phyloP scores from a whole-genome alignment of 129 eudicot genomes.

The Solidago caesia region DNA sequence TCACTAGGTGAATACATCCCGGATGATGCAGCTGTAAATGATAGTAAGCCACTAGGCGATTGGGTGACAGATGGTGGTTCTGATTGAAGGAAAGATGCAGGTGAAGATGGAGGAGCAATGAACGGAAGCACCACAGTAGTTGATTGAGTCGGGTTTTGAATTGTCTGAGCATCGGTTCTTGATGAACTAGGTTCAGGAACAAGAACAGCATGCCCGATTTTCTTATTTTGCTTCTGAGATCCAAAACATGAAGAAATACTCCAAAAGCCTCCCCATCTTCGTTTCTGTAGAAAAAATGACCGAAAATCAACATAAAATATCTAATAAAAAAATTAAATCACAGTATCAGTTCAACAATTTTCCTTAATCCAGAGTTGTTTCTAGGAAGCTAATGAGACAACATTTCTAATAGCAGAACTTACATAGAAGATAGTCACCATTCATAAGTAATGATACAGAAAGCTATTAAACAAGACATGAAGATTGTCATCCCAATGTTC shows the following conservation, averaged over 20 bases:
- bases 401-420: neutral
- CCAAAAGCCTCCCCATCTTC: constrained; percentile 84
- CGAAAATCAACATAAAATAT: neutral
- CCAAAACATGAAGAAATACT: constrained; percentile 81
- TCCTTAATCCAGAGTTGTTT: neutral
- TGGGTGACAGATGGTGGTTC: constrained; percentile 76
- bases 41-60: constrained; percentile 64
- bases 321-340: neutral
- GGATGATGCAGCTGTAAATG: constrained; percentile 57
- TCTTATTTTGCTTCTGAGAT: constrained; percentile 53
- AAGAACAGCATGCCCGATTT: constrained; percentile 73
- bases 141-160: constrained; percentile 46
- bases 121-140: constrained; percentile 60
- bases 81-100: constrained; percentile 89
- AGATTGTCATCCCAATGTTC: neutral
- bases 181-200: constrained; percentile 56
- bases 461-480: neutral
- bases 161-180: constrained; percentile 36
- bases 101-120: constrained; percentile 95
- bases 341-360: neutral
- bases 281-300: constrained; percentile 45
- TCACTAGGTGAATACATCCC: constrained; percentile 81
- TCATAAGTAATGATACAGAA: neutral
- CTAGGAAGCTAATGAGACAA: neutral
- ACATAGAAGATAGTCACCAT: constrained; percentile 7